Percentiles rank a stretch among this genome's conserved stretches.
Conservation (phyloP, 2,329 filamentous ascomycete species). For the Fonsecaea pugnacius region DNA sequence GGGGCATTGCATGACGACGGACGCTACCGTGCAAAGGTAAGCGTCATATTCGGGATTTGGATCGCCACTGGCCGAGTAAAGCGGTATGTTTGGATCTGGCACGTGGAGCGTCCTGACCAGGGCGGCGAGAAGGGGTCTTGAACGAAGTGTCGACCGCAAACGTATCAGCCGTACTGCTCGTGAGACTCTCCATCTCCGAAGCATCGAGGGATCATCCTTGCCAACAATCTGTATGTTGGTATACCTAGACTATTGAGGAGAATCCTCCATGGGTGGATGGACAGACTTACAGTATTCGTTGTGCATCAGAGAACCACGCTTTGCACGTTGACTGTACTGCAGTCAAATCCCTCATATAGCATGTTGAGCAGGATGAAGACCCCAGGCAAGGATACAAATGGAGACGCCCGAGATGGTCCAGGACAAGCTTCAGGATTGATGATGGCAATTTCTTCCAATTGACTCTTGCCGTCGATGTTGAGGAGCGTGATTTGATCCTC, state of each 20-base stretch:
- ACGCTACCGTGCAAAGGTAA: conserved; percentile 58
- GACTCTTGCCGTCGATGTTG: background rate
- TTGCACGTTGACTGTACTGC: conserved; percentile 60
- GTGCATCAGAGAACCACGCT: conserved; percentile 60
- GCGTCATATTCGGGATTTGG: conserved; percentile 51
- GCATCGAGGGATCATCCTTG: conserved; percentile 51
- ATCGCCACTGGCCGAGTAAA: conserved; percentile 41
- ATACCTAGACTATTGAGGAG: conserved; percentile 47
- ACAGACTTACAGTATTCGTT: conserved; percentile 54
- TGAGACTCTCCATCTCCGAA: conserved; percentile 56
- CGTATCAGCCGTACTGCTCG: conserved; percentile 58
- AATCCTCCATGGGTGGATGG: background rate
- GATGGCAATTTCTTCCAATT: conserved; percentile 52
- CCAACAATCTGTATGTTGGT: conserved; percentile 54
- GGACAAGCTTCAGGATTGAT: conserved; percentile 60
- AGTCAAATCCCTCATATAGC: conserved; percentile 60
- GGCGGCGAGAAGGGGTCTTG: conserved; percentile 55
- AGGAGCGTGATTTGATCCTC: conserved; percentile 1
- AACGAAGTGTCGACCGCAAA: conserved; percentile 59
- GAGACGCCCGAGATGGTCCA: conserved; percentile 55
- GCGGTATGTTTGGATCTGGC: conserved; percentile 52
- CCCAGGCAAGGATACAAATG: conserved; percentile 45
- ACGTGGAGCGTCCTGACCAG: conserved; percentile 60
- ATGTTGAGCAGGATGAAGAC: conserved; percentile 55
- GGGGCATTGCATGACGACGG: conserved; percentile 63